Evolutionary conservation across 2,329 filamentous ascomycete genomes (phyloP).

Genomic region (Penicillium frequentans): DNA sequence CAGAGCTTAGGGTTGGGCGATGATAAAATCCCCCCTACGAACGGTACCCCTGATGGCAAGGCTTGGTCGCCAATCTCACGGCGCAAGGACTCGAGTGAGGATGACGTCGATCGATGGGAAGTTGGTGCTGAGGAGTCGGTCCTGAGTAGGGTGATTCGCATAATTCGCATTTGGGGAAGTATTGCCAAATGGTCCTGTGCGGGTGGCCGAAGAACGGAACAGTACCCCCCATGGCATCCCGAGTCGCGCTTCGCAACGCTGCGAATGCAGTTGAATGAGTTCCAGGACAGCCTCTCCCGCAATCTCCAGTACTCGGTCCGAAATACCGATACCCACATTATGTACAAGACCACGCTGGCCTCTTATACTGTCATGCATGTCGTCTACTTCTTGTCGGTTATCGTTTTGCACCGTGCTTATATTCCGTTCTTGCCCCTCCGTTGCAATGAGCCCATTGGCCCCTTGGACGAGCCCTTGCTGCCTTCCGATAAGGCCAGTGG

Average conservation of each 20-base stretch:
- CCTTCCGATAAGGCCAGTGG: constrained; percentile 42
- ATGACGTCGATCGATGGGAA: constrained; percentile 54
- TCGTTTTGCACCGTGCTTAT: constrained; percentile 57
- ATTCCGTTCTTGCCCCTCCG: constrained; percentile 55
- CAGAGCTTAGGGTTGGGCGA: constrained; percentile 41
- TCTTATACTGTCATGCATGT: constrained; percentile 58
- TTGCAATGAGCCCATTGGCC: constrained; percentile 52
- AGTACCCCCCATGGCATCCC: constrained; percentile 54
- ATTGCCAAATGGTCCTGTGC: constrained; percentile 57
- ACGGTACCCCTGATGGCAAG: constrained; percentile 34
- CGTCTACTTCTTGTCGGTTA: constrained; percentile 54
- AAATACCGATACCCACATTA: constrained; percentile 57
- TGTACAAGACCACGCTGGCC: constrained; percentile 50
- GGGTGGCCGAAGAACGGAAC: constrained; percentile 53
- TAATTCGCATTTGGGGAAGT: constrained; percentile 57
- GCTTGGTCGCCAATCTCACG: constrained; percentile 42
- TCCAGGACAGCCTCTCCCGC: constrained; percentile 53
- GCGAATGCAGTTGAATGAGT: constrained; percentile 47
- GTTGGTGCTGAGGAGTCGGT: constrained; percentile 54
- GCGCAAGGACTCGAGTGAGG: constrained; percentile 40
- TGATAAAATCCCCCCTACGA: constrained; percentile 35
- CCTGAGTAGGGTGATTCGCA: constrained; percentile 55
- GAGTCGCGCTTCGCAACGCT: constrained; percentile 51
- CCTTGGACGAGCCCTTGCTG: constrained; percentile 52
- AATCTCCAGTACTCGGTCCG: constrained; percentile 52